phyloP scores from a whole-genome alignment of 345 rosid genomes.

The Camelina laxa region DNA sequence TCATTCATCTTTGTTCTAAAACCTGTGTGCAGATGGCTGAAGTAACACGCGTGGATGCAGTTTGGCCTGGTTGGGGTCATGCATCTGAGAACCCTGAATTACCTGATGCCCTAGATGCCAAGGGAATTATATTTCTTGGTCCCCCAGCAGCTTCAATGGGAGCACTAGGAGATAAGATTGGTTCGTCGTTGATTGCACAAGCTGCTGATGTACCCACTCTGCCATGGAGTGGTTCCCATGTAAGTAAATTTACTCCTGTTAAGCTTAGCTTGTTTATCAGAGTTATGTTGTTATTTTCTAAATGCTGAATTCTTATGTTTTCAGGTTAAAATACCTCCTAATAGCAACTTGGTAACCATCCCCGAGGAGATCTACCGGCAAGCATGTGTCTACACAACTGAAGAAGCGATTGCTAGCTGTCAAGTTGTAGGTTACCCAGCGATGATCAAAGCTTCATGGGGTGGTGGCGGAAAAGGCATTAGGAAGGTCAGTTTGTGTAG shows the following conservation, averaged over 20 bases:
- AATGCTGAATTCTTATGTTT: slow-evolving; percentile 34
- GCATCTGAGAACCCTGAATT: slow-evolving; percentile 99
- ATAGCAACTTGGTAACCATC: slow-evolving; percentile 77
- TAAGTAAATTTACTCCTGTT: slow-evolving; percentile 38
- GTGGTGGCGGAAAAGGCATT: slow-evolving; percentile 99
- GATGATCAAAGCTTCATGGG: slow-evolving; percentile 99
- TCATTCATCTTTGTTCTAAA: slow-evolving; percentile 26
- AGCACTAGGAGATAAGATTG: slow-evolving; percentile 98
- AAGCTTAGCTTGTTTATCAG: slow-evolving; percentile 15
- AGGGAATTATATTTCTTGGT: slow-evolving; percentile 93
- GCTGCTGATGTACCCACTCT: slow-evolving; percentile 99
- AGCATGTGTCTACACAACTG: slow-evolving; percentile 97
- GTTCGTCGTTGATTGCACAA: slow-evolving; percentile 99
- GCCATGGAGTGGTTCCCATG: slow-evolving; percentile 99
- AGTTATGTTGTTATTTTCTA: slow-evolving; percentile 19
- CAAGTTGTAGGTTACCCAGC: slow-evolving; percentile 99
- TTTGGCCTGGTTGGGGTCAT: slow-evolving; percentile 99
- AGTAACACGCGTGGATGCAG: slow-evolving; percentile 95
- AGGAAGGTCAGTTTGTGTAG: slow-evolving; percentile 74
- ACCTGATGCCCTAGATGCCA: slow-evolving; percentile 83
- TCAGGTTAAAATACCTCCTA: slow-evolving; percentile 84
- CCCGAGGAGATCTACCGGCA: slow-evolving; percentile 87
- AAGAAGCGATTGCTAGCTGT: slow-evolving; percentile 97
- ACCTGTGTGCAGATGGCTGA: slow-evolving; percentile 83
- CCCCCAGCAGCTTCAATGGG: slow-evolving; percentile 92